These are phyloP conservation scores for sunflower (Helianthus annuus) DNA, from an alignment of 129 eudicot species.

Conservation along the genomic window DNA sequence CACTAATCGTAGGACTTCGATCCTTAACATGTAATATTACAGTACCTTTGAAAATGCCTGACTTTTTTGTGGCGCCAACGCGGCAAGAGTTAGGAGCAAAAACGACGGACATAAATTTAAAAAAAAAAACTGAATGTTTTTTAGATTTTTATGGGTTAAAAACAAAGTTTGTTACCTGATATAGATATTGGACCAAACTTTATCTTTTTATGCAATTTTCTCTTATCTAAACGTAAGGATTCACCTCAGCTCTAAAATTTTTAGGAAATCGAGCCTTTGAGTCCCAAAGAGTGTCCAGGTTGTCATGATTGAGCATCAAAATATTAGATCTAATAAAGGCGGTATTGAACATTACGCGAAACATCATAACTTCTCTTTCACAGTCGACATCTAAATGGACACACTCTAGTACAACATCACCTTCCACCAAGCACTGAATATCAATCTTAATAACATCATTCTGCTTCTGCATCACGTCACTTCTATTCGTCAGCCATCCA, in stretches of 20 bases:
- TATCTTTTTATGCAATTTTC: not conserved
- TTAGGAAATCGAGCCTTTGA: slow-evolving; percentile 85
- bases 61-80: not conserved
- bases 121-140: not conserved
- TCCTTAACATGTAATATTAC: too few species aligned
- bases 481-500: slow-evolving; percentile 1
- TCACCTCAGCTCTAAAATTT: slow-evolving; percentile 93
- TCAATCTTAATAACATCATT: slow-evolving; percentile 94
- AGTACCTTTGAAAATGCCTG: not conserved
- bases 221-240: slow-evolving; percentile 14
- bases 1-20: too few species aligned
- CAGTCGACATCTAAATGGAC: slow-evolving; percentile 83
- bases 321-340: slow-evolving; percentile 95
- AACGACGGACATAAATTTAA: not conserved
- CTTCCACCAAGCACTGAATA: slow-evolving; percentile 93
- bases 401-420: slow-evolving; percentile 97
- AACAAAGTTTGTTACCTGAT: not conserved
- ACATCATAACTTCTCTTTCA: slow-evolving; percentile 98
- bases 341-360: slow-evolving; percentile 94
- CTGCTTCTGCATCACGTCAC: slow-evolving; percentile 71
- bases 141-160: not conserved
- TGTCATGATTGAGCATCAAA: slow-evolving; percentile 79
- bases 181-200: not conserved
- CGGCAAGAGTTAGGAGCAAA: not conserved
- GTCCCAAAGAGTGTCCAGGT: slow-evolving; percentile 95